Evolutionary conservation across 768 basidiomycete species (phyloP).

Genomic region (Agaricus bisporus): DNA sequence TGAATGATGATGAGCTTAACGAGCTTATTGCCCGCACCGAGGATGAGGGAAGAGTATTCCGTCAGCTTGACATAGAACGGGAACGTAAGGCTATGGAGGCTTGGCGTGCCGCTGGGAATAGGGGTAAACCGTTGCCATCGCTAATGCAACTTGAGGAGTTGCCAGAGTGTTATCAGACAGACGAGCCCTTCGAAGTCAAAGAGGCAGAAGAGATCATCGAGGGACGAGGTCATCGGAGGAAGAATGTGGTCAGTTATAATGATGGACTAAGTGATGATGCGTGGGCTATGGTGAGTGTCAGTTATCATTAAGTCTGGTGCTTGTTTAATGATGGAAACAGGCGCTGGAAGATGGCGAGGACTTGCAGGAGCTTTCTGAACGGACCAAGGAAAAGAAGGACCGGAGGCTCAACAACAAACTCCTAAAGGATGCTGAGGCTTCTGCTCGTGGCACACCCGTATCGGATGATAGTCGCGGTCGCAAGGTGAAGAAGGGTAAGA

Average conservation of each 20-base stretch:
- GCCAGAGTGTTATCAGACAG: conserved; percentile 85
- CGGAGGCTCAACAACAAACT: conserved; percentile 55
- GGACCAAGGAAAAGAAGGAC: conserved; percentile 57
- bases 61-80: conserved; percentile 76
- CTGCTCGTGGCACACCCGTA: conserved; percentile 57
- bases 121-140: conserved; percentile 68
- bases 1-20: conserved; percentile 94
- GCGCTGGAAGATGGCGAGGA: conserved; percentile 82
- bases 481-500: conserved; percentile 62
- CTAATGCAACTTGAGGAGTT: conserved; percentile 88
- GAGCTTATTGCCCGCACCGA: conserved; percentile 85
- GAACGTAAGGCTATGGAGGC: conserved; percentile 55
- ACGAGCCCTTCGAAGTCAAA: conserved; percentile 67
- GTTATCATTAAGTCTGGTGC: not conserved
- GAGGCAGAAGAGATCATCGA: conserved; percentile 61
- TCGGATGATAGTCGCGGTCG: conserved; percentile 61
- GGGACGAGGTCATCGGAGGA: conserved; percentile 80
- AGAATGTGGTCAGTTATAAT: conserved; percentile 85
- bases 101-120: conserved; percentile 72
- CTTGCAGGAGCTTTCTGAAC: conserved; percentile 65
- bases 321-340: conserved; percentile 21
- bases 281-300: conserved; percentile 68
- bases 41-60: conserved; percentile 70
- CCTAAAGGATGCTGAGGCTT: conserved; percentile 51
- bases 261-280: conserved; percentile 93